Evolutionary conservation across 345 rosid species (phyloP).

Genomic region (Pelargonium nanum): DNA sequence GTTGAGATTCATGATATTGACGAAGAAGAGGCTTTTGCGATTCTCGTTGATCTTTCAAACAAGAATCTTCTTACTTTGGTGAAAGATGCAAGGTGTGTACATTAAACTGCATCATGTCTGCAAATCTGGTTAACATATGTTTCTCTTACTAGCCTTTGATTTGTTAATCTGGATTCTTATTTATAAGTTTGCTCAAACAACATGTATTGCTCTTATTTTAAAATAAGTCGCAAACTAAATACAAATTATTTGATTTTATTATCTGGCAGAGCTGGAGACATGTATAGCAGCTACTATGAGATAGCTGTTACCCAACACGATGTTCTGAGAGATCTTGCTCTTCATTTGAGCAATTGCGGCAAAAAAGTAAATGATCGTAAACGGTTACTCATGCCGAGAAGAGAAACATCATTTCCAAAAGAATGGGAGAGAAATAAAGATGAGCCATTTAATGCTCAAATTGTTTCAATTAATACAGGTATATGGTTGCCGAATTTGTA

Average conservation of each 20-base stretch:
- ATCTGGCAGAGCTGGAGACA: constrained; percentile 55
- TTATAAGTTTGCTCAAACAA: too few relatives aligned
- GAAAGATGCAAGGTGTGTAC: constrained; percentile 55
- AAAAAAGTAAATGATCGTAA: constrained; percentile 36
- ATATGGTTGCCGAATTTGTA: background rate
- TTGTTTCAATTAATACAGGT: constrained; percentile 85
- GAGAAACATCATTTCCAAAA: constrained; percentile 49
- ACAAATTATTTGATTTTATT: constrained; percentile 5
- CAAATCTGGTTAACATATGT: background rate
- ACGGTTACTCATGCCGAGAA: constrained; percentile 64
- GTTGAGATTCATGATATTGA: constrained; percentile 55
- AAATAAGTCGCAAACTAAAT: background rate
- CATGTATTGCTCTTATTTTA: constrained; percentile 5
- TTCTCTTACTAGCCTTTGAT: too few relatives aligned
- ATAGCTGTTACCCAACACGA: constrained; percentile 76
- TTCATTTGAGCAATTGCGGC: constrained; percentile 39
- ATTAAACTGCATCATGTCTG: background rate
- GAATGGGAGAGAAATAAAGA: constrained; percentile 75
- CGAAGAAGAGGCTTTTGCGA: constrained; percentile 50
- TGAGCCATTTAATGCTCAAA: constrained; percentile 48
- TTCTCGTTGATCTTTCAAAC: constrained; percentile 58
- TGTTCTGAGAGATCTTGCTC: constrained; percentile 79
- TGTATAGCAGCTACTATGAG: constrained; percentile 59
- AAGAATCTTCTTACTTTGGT: constrained; percentile 77
- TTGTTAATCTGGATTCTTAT: too few relatives aligned